phyloP scores from a whole-genome alignment of 2,329 filamentous ascomycete species.

The Verticillium longisporum region DNA sequence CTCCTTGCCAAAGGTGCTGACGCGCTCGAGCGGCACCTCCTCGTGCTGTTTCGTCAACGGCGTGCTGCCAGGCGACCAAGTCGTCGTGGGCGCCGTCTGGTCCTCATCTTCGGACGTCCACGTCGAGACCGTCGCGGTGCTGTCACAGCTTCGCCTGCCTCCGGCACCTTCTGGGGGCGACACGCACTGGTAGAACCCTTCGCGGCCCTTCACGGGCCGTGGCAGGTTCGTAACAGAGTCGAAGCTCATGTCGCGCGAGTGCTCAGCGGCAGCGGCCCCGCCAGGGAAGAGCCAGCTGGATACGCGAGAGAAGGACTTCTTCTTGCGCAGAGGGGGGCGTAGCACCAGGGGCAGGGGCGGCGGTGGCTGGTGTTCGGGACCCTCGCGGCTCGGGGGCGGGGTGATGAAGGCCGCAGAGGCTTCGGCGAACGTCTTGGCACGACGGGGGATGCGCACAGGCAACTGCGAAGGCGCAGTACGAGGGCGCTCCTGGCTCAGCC shows the following conservation, averaged over 20 bases:
- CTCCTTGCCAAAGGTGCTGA: slow-evolving; percentile 10
- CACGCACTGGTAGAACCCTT: slow-evolving; percentile 55
- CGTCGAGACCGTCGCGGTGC: slow-evolving; percentile 40
- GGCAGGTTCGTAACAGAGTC: slow-evolving; percentile 50
- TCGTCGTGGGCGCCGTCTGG: slow-evolving; percentile 38
- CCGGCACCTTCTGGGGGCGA: slow-evolving; percentile 22
- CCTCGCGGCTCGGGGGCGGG: slow-evolving; percentile 17
- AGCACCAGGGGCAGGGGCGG: slow-evolving; percentile 53
- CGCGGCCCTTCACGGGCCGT: slow-evolving; percentile 39
- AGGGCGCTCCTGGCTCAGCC: slow-evolving; percentile 33
- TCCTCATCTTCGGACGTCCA: slow-evolving; percentile 40
- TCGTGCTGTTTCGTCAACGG: slow-evolving; percentile 27
- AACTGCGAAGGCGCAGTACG: slow-evolving; percentile 25
- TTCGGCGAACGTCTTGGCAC: slow-evolving; percentile 20
- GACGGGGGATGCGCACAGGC: slow-evolving; percentile 23
- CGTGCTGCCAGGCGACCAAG: slow-evolving; percentile 41
- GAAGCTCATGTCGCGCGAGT: slow-evolving; percentile 31
- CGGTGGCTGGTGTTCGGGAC: slow-evolving; percentile 34
- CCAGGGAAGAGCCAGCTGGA: slow-evolving; percentile 52
- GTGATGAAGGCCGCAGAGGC: slow-evolving; percentile 22
- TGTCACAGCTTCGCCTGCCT: slow-evolving; percentile 34
- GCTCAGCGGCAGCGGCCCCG: slow-evolving; percentile 17
- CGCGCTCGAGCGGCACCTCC: slow-evolving; percentile 19
- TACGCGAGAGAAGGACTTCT: slow-evolving; percentile 59
- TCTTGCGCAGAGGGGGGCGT: slow-evolving; percentile 56